A percentile compares a stretch with the other conserved stretches of the same genome.
phyloP scores from a whole-genome alignment of 2,329 filamentous ascomycete species.

The Aureobasidium namibiae region DNA sequence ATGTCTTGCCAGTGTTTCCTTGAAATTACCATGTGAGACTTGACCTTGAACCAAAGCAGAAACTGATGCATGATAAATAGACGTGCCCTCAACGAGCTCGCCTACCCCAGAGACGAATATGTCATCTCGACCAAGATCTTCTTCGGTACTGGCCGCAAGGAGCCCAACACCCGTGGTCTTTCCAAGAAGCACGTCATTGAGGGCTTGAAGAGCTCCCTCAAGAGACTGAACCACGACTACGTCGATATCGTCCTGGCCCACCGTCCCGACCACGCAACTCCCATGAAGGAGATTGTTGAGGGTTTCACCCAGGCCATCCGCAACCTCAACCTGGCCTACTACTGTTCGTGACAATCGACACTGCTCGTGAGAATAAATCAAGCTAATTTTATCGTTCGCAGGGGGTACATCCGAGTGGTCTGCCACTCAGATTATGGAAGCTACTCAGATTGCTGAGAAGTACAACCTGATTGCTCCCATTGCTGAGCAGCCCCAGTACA shows the following conservation, averaged over 20 bases:
- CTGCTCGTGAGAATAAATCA: neutral
- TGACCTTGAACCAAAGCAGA: neutral
- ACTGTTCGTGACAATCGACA: slow-evolving; percentile 33
- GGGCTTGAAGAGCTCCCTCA: slow-evolving; percentile 50
- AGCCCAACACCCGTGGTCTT: slow-evolving; percentile 47
- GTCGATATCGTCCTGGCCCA: slow-evolving; percentile 58
- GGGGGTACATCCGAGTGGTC: slow-evolving; percentile 55
- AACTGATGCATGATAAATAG: neutral
- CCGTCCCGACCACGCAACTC: slow-evolving; percentile 48
- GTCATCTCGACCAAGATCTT: slow-evolving; percentile 36
- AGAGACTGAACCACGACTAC: slow-evolving; percentile 55
- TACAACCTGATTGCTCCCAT: slow-evolving; percentile 53
- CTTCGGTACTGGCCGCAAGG: slow-evolving; percentile 50
- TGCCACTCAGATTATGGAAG: slow-evolving; percentile 52
- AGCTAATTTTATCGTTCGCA: neutral
- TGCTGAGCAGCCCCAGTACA: slow-evolving; percentile 18
- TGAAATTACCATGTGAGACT: neutral
- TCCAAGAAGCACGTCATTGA: slow-evolving; percentile 47
- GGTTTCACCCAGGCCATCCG: slow-evolving; percentile 44
- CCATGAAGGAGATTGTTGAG: slow-evolving; percentile 55
- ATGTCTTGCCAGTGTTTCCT: neutral
- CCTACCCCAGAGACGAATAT: slow-evolving; percentile 41
- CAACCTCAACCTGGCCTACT: slow-evolving; percentile 53
- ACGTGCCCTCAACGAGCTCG: slow-evolving; percentile 37
- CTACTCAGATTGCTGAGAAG: slow-evolving; percentile 44